These are phyloP conservation scores for Chrysosporium queenslandicum DNA, from an alignment of 2,329 filamentous ascomycete species.

Conservation along the genomic window DNA sequence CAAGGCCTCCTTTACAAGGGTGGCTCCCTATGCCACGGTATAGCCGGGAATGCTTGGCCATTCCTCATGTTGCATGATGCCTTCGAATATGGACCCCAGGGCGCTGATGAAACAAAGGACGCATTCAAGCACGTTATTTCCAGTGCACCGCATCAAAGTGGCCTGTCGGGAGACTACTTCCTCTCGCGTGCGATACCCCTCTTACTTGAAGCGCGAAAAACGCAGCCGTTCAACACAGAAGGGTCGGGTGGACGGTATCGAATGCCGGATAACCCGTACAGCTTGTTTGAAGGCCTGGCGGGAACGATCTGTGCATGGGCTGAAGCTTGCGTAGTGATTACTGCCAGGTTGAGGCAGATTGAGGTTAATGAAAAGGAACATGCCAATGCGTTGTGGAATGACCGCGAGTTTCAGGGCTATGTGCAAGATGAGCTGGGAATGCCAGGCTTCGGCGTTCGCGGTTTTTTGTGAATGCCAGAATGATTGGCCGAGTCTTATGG, in stretches of 20 bases:
- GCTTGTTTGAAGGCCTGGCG: constrained; percentile 33
- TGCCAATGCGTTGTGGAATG: not conserved
- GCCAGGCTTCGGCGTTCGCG: constrained; percentile 9
- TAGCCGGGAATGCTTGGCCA: constrained; percentile 35
- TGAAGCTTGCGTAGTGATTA: constrained; percentile 30
- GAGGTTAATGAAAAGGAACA: constrained; percentile 15
- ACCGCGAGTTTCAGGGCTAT: not conserved
- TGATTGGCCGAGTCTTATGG: not conserved
- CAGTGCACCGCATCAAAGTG: constrained; percentile 8
- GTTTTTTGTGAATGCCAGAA: constrained; percentile 5
- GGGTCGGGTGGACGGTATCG: constrained; percentile 24
- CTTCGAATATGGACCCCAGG: constrained; percentile 27
- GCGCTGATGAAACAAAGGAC: constrained; percentile 20
- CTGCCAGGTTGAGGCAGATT: constrained; percentile 28
- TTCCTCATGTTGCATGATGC: constrained; percentile 29
- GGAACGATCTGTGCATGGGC: constrained; percentile 36
- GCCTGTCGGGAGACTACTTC: constrained; percentile 29
- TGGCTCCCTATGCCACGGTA: constrained; percentile 34
- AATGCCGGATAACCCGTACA: constrained; percentile 34
- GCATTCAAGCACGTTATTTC: constrained; percentile 19
- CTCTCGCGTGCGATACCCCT: constrained; percentile 32
- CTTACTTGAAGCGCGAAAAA: constrained; percentile 31
- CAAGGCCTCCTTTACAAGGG: constrained; percentile 36
- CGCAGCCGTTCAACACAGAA: constrained; percentile 28
- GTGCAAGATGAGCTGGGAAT: constrained; percentile 11